Base-by-base conservation (phyloP, 805 yeast species). In the Peterozyma xylosa region DNA sequence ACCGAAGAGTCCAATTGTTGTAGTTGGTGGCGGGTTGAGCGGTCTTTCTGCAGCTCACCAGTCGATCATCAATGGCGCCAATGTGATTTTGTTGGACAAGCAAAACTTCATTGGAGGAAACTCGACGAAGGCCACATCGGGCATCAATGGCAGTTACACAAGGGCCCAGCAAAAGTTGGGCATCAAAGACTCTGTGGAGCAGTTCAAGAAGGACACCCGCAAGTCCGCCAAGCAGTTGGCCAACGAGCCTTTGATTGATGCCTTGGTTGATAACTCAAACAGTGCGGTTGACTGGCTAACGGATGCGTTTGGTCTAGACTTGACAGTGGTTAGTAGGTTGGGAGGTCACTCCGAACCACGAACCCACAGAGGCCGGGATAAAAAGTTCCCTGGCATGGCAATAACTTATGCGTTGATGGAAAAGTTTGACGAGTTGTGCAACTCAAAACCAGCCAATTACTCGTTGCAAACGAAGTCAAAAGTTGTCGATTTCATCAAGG, bases 311-410 rank as follows among this genome's bases (percentile, higher is more conserved):
- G 72, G 69, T 6, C 63, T 85, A 41, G 86, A 81, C 52, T 64
- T 86, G 45, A 73, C 84, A 7, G 67, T 80, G 13, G 83, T 86
- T 11, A 74, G 86, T n/a, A 75, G 86, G 52, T 62, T 86, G 37
- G 95, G 95, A 27, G 96, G 96, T 2, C 95, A 86, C 56, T 80
- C 89, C 1, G 77, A 71, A 41, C 80, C 87, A 16, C 70, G 96
- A 59, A 86, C 96, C 1, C 95, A 86, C 58, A 72, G 95, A 52
- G 90, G 95, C 1, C 73, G 76, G 41, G 83, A 77, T 48, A 72
- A 78, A 15, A 68, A 74, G 47, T 78, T 78, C 42, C 85, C 85
- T 2, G 86, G 85, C 1, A 76, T 75, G 75, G 81, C 85, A 7
- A 76, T 80, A 42, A 76, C 82, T 3, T 76, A 74, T 50, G 68